Conservation (phyloP, 106 monocot genomes). For the Dioscorea dumetorum region DNA sequence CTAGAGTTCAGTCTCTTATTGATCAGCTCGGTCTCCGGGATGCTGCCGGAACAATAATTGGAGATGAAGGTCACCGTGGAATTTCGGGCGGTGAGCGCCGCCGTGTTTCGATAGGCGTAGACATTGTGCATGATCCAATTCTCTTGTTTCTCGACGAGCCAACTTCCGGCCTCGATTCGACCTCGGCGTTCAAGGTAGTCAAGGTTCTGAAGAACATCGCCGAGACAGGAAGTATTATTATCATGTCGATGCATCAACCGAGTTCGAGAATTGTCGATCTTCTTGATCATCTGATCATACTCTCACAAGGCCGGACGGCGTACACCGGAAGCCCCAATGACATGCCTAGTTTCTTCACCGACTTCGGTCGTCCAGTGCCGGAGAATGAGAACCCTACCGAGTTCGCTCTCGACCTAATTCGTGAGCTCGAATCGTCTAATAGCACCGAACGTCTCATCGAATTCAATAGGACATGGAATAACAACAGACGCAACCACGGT, state of each 20-base stretch:
- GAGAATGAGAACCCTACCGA: conserved; percentile 82
- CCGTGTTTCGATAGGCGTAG: conserved; percentile 78
- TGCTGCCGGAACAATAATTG: conserved; percentile 66
- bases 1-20: conserved; percentile 51
- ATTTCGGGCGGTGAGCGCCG: conserved; percentile 86
- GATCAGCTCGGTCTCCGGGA: conserved; percentile 63
- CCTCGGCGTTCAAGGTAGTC: conserved; percentile 88
- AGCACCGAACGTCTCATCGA: conserved; percentile 52
- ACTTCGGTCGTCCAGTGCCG: conserved; percentile 79
- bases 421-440: conserved; percentile 47
- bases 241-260: conserved; percentile 93
- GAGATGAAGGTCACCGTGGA: conserved; percentile 72
- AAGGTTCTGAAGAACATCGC: conserved; percentile 79
- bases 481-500: background rate
- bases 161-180: conserved; percentile 93
- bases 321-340: conserved; percentile 42
- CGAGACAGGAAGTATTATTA: conserved; percentile 72
- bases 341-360: conserved; percentile 51
- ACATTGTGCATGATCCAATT: conserved; percentile 94
- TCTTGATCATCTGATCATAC: conserved; percentile 73
- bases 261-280: conserved; percentile 67
- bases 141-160: conserved; percentile 92
- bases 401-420: conserved; percentile 80
- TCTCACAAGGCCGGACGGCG: conserved; percentile 65
- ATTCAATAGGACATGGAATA: conserved; percentile 33